Evolutionary conservation across 139 green algal genomes (phyloP), one percentile per base, ranked within the genome.

Genomic region (Raphidocelis subcapitata): DNA sequence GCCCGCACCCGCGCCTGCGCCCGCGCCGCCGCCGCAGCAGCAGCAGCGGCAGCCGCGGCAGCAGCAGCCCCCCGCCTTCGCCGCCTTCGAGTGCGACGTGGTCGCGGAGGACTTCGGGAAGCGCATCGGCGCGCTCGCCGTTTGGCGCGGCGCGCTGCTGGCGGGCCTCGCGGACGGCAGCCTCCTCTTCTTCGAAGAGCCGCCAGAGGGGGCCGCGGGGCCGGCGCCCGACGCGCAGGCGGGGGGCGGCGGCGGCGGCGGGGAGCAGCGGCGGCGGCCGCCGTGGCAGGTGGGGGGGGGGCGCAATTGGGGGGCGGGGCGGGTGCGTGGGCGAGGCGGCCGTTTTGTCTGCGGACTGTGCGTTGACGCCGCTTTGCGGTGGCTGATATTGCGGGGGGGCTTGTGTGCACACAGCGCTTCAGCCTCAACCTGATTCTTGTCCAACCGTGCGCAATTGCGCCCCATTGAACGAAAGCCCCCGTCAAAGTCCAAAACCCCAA

Each of bases 51-150:
- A n/a, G n/a, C n/a, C n/a, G n/a, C n/a, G n/a, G n/a, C n/a, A n/a
- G n/a, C n/a, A n/a, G n/a, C n/a, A n/a, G n/a, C n/a, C n/a, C n/a
- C n/a, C n/a, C n/a, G 56, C 59, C 65, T 85, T 82, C 49, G 44
- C 64, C 21, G 80, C 80, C 20, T 85, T 73, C 35, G 60, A 65
- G n/a, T n/a, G 33, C 20, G 33, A 59, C 3, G 65, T 74, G 4
- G 75, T 85, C 21, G 63, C 82, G 16, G 77, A 81, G 35, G 72
- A 85, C 2, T 82, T 85, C 26, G 66, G 66, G 3, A 73, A 73
- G 57, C 73, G 75, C 29, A 75, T 85, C n/a, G 64, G 79, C 16
- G 35, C 54, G 3, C 31, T 83, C 0, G 78, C 75, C 32, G 20
- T 68, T 18, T 73, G 64, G 46, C 59, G 54, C 2, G 65, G 72